Conservation (phyloP, 1,284 basidiomycete species). For the Stereum hirsutum region DNA sequence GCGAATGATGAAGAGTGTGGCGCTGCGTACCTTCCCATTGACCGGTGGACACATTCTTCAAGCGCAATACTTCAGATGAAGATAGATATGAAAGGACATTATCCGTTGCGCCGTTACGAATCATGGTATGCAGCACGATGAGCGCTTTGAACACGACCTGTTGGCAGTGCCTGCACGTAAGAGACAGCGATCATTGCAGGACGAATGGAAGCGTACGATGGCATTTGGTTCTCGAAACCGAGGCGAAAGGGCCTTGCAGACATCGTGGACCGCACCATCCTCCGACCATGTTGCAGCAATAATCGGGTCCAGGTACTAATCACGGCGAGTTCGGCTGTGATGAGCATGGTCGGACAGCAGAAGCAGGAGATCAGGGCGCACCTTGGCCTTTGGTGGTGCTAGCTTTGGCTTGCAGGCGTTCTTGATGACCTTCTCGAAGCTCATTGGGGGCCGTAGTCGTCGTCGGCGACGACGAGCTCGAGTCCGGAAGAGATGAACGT, state of each 20-base stretch:
- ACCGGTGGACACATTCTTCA: slow-evolving; percentile 68
- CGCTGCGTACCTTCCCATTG: slow-evolving; percentile 70
- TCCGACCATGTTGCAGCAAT: slow-evolving; percentile 92
- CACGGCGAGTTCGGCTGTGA: background rate
- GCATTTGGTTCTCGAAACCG: slow-evolving; percentile 87
- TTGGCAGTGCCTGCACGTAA: background rate
- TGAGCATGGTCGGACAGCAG: slow-evolving; percentile 1
- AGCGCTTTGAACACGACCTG: slow-evolving; percentile 96
- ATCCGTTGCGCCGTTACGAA: slow-evolving; percentile 89
- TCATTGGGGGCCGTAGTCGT: slow-evolving; percentile 55
- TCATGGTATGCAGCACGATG: slow-evolving; percentile 92
- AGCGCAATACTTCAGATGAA: slow-evolving; percentile 66
- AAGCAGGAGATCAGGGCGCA: slow-evolving; percentile 19
- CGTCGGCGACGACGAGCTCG: slow-evolving; percentile 4
- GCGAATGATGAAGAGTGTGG: background rate
- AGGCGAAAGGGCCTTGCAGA: slow-evolving; percentile 79
- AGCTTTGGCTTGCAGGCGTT: slow-evolving; percentile 92
- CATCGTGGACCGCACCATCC: slow-evolving; percentile 86
- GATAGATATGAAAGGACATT: slow-evolving; percentile 82
- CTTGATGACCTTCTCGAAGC: slow-evolving; percentile 83
- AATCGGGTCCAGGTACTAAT: slow-evolving; percentile 80
- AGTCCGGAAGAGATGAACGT: too few species aligned
- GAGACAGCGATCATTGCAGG: slow-evolving; percentile 6
- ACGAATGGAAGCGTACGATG: slow-evolving; percentile 44
- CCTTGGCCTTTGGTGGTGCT: slow-evolving; percentile 89